Evolutionary conservation across 1,284 basidiomycete genomes (phyloP).

Genomic region (Ganoderma boninense): DNA sequence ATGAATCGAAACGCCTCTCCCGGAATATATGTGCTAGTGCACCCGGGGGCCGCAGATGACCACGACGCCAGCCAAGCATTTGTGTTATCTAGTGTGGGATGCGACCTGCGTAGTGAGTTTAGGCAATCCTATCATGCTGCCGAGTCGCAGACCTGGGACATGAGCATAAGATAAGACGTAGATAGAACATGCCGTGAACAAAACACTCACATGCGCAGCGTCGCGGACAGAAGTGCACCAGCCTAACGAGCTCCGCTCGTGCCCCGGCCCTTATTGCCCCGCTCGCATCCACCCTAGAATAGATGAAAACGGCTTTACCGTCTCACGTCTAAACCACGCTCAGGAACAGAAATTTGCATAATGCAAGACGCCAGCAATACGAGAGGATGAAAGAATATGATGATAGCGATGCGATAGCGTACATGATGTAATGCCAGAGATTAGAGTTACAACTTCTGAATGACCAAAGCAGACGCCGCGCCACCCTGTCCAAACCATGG

Average conservation of each 20-base stretch:
- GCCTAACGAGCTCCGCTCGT: slow-evolving; percentile 1
- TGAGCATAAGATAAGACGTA: slow-evolving; percentile 24
- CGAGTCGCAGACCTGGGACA: slow-evolving; percentile 1
- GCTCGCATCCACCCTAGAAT: neutral
- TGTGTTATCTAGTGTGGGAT: slow-evolving; percentile 15
- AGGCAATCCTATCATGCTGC: neutral
- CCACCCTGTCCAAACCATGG: slow-evolving; percentile 69
- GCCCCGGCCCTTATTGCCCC: neutral
- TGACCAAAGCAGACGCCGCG: slow-evolving; percentile 89
- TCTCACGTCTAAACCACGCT: slow-evolving; percentile 13
- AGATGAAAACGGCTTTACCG: neutral
- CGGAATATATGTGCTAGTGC: slow-evolving; percentile 13
- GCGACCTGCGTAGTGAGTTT: neutral
- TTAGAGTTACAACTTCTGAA: slow-evolving; percentile 79
- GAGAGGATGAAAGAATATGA: neutral
- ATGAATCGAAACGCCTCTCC: slow-evolving; percentile 5
- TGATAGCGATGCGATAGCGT: slow-evolving; percentile 38
- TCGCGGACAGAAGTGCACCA: slow-evolving; percentile 21
- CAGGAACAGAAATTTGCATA: slow-evolving; percentile 10
- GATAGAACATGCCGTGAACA: slow-evolving; percentile 23
- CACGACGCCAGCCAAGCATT: slow-evolving; percentile 6
- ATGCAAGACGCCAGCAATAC: neutral
- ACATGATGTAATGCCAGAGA: slow-evolving; percentile 23
- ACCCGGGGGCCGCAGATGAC: slow-evolving; percentile 10
- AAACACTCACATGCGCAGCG: slow-evolving; percentile 26